A percentile compares a stretch with the other conserved stretches of the same genome.
Evolutionary conservation across 805 yeast species (phyloP).

Genomic region (Tetrapisispora phaffii): DNA sequence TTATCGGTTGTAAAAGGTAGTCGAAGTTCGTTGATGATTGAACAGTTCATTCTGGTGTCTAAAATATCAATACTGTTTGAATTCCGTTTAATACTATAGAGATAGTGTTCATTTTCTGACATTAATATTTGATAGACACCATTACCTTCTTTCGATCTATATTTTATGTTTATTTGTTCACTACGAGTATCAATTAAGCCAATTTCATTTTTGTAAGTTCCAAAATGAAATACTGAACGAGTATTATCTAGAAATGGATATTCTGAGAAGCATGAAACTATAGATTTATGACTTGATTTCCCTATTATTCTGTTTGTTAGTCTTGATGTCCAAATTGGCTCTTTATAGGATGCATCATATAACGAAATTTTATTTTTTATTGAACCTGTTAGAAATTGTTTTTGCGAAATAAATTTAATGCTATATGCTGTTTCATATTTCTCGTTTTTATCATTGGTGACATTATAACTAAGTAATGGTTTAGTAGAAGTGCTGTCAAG

Average conservation of each 20-base stretch:
- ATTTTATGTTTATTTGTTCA: neutral
- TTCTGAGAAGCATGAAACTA: slow-evolving; percentile 25
- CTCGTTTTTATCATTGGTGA: slow-evolving; percentile 28
- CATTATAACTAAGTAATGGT: slow-evolving; percentile 18
- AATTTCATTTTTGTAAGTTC: slow-evolving; percentile 26
- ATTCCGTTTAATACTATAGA: slow-evolving; percentile 29
- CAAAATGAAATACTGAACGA: slow-evolving; percentile 7
- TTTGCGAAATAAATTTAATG: slow-evolving; percentile 15
- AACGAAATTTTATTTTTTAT: slow-evolving; percentile 19
- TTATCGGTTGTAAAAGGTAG: slow-evolving; percentile 17
- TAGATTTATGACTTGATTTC: slow-evolving; percentile 10
- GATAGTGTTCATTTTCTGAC: slow-evolving; percentile 30
- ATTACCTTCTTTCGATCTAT: slow-evolving; percentile 12
- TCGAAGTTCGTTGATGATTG: slow-evolving; percentile 9
- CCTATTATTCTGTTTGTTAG: slow-evolving; percentile 5
- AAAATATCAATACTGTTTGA: slow-evolving; percentile 25
- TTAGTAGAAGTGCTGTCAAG: slow-evolving; percentile 9
- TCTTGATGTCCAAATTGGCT: slow-evolving; percentile 16
- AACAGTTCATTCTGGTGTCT: slow-evolving; percentile 24
- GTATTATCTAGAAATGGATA: slow-evolving; percentile 2
- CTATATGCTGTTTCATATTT: slow-evolving; percentile 26
- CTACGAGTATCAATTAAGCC: slow-evolving; percentile 18
- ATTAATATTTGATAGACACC: slow-evolving; percentile 31
- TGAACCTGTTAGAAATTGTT: slow-evolving; percentile 28
- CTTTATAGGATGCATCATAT: slow-evolving; percentile 25